Base-by-base conservation (phyloP, 768 basidiomycete species). In the Lentinula guzmanii region DNA sequence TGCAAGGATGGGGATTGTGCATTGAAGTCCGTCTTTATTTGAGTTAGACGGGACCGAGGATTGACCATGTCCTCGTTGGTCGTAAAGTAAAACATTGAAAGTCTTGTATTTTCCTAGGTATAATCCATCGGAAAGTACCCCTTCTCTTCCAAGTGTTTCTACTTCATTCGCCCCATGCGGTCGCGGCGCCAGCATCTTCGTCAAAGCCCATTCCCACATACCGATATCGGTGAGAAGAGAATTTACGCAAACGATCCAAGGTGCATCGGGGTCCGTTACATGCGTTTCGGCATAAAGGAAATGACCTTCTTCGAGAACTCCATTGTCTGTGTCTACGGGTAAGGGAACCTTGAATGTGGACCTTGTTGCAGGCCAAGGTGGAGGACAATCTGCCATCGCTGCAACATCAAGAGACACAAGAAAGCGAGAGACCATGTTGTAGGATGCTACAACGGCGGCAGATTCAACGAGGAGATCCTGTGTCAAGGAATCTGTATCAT, bases 361-460 rank as follows among this genome's bases (percentile, higher is more conserved):
- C 37, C 41, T 79, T 82, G 61, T 28, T 61, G 34, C 35, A 33
- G 81, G 82, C 81, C 82, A 84, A 8, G 82, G 79, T 5, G 82
- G 79, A 11, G 69, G 66, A 18, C 71, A 67, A 48, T 82, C 77
- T 0, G 78, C 76, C 64, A 78, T 70, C 8, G 86, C 85, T 56
- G 78, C 82, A 1, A 89, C 82, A 64, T 89, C 86, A 11, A 83
- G 76, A 0, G 85, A 77, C 11, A 86, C 73, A 34, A 89, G 74
- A 65, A 87, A 82, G n/a, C 87, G 77, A 18, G 85, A 86, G 6
- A 89, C 86, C 82, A 87, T 84, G 72, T 87, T 87, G 70, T 89
- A 89, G 0, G 76, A 72, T 4, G 82, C 82, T 0, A 81, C 79
- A 1, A 82, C 74, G 57, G 82, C 76, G 0, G 79, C 76, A 18